Evolutionary conservation across 2,329 filamentous ascomycete species (phyloP).

Genomic region (Fusarium veterinarium): DNA sequence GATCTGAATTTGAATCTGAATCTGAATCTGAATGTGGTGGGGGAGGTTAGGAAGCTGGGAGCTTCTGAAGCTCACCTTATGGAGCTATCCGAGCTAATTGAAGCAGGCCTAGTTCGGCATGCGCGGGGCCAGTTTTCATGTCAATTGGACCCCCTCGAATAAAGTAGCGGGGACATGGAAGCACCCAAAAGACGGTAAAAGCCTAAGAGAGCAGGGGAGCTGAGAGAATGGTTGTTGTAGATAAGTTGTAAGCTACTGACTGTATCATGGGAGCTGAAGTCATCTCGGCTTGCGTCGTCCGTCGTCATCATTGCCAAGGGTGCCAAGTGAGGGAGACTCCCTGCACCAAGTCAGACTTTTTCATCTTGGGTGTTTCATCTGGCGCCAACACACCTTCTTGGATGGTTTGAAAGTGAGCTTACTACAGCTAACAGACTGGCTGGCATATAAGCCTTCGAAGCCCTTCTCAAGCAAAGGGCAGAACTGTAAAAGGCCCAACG

Average conservation of each 20-base stretch:
- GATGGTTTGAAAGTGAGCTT: neutral
- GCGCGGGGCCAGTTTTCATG: neutral
- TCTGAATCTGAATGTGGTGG: neutral
- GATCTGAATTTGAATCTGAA: neutral
- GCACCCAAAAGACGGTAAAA: neutral
- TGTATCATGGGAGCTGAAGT: neutral
- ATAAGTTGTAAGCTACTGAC: neutral
- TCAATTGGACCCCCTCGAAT: slow-evolving; percentile 2
- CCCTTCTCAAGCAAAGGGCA: neutral
- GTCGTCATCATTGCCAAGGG: neutral
- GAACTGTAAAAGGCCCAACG: neutral
- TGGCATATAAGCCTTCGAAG: neutral
- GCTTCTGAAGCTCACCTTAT: neutral
- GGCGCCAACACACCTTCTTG: neutral
- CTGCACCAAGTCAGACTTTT: neutral
- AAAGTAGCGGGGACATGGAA: neutral
- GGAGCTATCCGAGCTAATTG: neutral
- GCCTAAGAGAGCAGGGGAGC: neutral
- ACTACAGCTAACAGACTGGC: neutral
- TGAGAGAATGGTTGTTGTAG: neutral
- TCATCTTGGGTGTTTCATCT: neutral
- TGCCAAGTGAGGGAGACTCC: neutral
- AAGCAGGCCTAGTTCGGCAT: neutral
- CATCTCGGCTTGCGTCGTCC: neutral
- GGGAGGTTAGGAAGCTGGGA: neutral